Base-by-base conservation (phyloP, 2,329 filamentous ascomycete species). In the Didymella segeticola region DNA sequence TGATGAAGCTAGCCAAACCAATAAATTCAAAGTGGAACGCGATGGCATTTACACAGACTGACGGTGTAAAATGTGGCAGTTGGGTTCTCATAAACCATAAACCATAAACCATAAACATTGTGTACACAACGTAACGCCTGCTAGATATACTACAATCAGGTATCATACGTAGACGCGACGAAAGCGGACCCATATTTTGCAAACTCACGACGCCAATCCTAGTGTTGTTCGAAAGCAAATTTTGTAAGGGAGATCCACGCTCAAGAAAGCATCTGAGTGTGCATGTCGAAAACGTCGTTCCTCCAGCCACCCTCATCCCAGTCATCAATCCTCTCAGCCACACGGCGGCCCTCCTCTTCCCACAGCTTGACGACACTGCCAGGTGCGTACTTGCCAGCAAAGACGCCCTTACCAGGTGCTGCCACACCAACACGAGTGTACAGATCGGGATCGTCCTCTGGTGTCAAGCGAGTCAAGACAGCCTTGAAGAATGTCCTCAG, bases 341-440 rank as follows among this genome's bases (percentile, higher is more conserved):
- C 91, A 57, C 82, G 80, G 19, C 79, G 76, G 0, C 86, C 91
- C 75, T 96, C 89, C 60, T 92, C 88, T 61, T 93, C 85, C 91
- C 91, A 96, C n/a, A 96, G 75, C 76, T 90, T 92, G 45, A 95
- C 89, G 22, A 97, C 79, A 73, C 92, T 96, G 0, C 91, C 93
- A 0, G 93, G 93, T 1, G 93, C 88, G 76, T 96, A 97, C 1
- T 91, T 84, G 4, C 89, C 90, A 63, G 86, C 86, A 79, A 98
- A 98, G 0, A 93, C 80, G 25, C 85, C 84, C 60, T 80, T 78
- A 14, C 81, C 78, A 0, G 82, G 83, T 23, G 83, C 79, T 37
- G 83, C 82, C 9, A 96, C 78, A 1, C 91, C 91, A 14, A 96
- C 78, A 2, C 89, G 80, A 1, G 87, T 81, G 60, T 95, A 88